Base-by-base conservation (phyloP, 371 early-diverging fungal species). In the Parasitella parasitica region DNA sequence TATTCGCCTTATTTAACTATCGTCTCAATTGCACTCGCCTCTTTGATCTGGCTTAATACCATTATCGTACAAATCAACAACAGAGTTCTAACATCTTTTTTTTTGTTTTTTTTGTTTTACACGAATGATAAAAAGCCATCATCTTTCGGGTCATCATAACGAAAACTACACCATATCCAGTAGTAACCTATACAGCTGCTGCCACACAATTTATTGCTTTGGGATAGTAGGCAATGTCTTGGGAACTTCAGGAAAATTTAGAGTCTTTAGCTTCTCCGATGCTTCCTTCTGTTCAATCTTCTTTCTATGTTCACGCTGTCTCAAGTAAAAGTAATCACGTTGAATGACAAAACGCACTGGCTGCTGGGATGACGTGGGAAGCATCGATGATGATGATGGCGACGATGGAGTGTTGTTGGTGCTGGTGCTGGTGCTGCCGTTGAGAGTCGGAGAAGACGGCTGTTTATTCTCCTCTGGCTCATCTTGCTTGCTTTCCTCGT, bases 161-260 rank as follows among this genome's bases (percentile, higher is more conserved):
- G 13, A 13, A 11, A 37, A 37, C 2, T n/a, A 37, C n/a, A n/a
- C n/a, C n/a, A n/a, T n/a, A n/a, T n/a, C n/a, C n/a, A n/a, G n/a
- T n/a, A n/a, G n/a, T n/a, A n/a, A n/a, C n/a, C n/a, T n/a, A n/a
- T n/a, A n/a, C n/a, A n/a, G n/a, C n/a, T n/a, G n/a, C 26, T 11
- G 0, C 5, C 12, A 49, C 27, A 2, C 0, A 3, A 26, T 26
- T 27, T 54, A 54, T 39, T 46, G 26, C 22, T 46, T 34, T 32
- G 48, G 35, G 20, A 57, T 13, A 20, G 38, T 63, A 22, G 63
- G 63, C 12, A 50, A 22, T 0, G 26, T 35, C 51, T 76, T 80
- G 8, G 86, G 84, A 13, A 84, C 84, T 61, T 82, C 77, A 27
- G 86, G 85, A 38, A 86, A 86, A 15, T 79, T 69, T 7, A 78